Evolutionary conservation across 2,329 filamentous ascomycete genomes (phyloP).

Genomic region (Penicillium sp.): DNA sequence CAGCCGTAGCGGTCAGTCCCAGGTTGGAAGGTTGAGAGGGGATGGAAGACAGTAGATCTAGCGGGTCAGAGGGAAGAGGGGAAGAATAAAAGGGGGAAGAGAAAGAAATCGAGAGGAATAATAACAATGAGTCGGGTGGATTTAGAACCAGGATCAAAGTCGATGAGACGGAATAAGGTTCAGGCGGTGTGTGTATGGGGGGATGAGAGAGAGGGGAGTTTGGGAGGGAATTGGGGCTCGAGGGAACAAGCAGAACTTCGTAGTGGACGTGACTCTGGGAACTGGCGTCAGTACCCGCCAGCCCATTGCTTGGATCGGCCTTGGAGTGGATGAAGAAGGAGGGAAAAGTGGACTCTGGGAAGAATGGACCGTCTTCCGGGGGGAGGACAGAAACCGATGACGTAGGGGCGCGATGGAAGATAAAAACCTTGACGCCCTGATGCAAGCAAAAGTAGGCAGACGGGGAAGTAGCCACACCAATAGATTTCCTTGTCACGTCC

Average conservation of each 20-base stretch:
- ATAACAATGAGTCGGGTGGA: slow-evolving; percentile 6
- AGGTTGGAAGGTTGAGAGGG: not conserved
- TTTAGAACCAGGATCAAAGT: slow-evolving; percentile 10
- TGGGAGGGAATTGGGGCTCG: slow-evolving; percentile 9
- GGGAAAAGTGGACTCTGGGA: slow-evolving; percentile 17
- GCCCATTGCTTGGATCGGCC: slow-evolving; percentile 21
- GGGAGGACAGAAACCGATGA: slow-evolving; percentile 20
- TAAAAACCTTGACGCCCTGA: slow-evolving; percentile 2
- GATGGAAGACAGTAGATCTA: slow-evolving; percentile 1
- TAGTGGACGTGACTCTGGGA: slow-evolving; percentile 9
- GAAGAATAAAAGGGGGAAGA: slow-evolving; percentile 2
- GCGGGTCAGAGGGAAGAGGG: not conserved
- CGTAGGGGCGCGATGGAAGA: slow-evolving; percentile 24
- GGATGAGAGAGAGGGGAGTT: not conserved
- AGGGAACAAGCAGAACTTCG: slow-evolving; percentile 11
- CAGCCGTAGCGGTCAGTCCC: slow-evolving; percentile 25
- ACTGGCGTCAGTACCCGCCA: slow-evolving; percentile 22
- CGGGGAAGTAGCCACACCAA: not conserved
- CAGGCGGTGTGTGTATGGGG: slow-evolving; percentile 13
- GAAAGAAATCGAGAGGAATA: slow-evolving; percentile 7
- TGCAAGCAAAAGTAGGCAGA: no score
- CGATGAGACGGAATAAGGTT: slow-evolving; percentile 11
- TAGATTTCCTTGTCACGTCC: not conserved
- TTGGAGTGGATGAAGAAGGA: slow-evolving; percentile 18
- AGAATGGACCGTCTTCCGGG: slow-evolving; percentile 26